Conservation (phyloP, 2,329 filamentous ascomycete genomes). For the Fusarium sp. region DNA sequence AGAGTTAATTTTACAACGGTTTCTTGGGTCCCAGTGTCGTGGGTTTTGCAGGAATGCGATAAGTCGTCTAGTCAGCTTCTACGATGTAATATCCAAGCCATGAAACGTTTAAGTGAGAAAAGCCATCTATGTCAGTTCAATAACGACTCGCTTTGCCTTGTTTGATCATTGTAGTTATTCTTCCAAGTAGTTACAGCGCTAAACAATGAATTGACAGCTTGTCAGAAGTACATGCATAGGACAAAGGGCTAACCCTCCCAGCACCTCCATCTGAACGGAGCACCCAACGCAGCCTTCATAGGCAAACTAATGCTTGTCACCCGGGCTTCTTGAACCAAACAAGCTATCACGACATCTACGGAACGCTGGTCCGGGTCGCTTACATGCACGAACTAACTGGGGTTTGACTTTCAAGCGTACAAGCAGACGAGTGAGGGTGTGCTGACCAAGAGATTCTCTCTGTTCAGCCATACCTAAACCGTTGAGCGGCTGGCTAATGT, state of each 20-base stretch:
- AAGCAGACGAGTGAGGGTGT: slow-evolving; percentile 6
- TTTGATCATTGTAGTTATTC: too few relatives aligned
- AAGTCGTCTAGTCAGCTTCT: slow-evolving; percentile 18
- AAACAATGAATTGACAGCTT: slow-evolving; percentile 2
- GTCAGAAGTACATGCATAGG: neutral
- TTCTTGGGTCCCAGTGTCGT: neutral
- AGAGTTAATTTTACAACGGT: slow-evolving; percentile 20
- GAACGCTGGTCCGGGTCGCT: neutral
- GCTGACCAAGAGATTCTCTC: neutral
- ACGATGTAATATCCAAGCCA: neutral
- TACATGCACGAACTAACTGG: neutral
- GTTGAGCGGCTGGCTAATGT: neutral
- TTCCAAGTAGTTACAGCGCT: neutral
- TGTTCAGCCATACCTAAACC: neutral
- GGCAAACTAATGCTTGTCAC: neutral
- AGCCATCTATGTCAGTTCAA: neutral
- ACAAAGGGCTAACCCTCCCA: neutral
- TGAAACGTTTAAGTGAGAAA: neutral
- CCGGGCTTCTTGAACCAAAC: too few relatives aligned
- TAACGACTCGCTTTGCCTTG: too few relatives aligned
- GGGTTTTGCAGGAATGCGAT: slow-evolving; percentile 23
- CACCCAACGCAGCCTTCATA: neutral
- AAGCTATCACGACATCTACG: neutral
- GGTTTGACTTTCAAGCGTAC: neutral
- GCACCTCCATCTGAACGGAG: neutral